Evolutionary conservation across 257 asterid species (phyloP).

Genomic region (Solanum piurae): DNA sequence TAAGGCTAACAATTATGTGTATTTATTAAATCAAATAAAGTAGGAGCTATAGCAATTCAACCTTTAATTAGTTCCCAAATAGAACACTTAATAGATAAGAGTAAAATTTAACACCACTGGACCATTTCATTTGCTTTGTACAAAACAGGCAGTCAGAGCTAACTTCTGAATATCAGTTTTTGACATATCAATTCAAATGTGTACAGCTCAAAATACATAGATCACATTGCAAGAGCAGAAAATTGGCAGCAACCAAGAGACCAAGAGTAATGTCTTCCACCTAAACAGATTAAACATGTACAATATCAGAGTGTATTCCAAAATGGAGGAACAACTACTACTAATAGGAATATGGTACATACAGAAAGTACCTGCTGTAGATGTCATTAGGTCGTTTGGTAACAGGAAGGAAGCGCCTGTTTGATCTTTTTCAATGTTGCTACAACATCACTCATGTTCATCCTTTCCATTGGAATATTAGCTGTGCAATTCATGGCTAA

Average conservation of each 20-base stretch:
- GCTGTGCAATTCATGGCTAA: conserved; percentile 4
- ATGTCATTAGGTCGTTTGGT: background rate
- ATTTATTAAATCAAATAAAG: no score
- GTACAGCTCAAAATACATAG: background rate
- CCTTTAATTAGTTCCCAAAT: background rate
- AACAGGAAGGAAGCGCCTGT: background rate
- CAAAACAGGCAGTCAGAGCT: background rate
- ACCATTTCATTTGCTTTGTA: background rate
- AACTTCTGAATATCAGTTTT: background rate
- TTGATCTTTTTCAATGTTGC: conserved; percentile 5
- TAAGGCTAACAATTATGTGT: background rate
- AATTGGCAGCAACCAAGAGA: background rate
- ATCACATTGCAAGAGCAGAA: background rate
- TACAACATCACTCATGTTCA: conserved; percentile 2
- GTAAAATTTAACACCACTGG: background rate
- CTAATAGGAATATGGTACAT: no score
- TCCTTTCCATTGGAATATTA: conserved; percentile 1
- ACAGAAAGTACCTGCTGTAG: background rate
- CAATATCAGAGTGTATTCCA: background rate
- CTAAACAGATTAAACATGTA: background rate
- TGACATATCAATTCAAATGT: background rate
- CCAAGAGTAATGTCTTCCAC: background rate
- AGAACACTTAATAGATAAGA: no score
- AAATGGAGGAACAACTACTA: background rate
- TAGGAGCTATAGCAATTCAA: background rate